Evolutionary conservation across 2,329 filamentous ascomycete species (phyloP).

Genomic region (Penicillium polonicum): DNA sequence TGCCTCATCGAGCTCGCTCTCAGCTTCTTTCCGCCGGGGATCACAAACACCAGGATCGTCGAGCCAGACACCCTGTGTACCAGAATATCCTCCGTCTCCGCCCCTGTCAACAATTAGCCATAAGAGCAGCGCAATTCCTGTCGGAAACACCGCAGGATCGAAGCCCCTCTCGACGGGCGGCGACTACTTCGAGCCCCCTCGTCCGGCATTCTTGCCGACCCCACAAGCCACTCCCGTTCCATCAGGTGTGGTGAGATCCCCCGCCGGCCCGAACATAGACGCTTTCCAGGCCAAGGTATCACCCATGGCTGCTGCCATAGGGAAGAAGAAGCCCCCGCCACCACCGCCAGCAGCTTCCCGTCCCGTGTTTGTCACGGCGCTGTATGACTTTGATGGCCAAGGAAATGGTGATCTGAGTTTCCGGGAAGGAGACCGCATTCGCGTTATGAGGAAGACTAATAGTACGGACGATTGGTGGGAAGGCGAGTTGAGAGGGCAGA

Average conservation of each 20-base stretch:
- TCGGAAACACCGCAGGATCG: slow-evolving; percentile 17
- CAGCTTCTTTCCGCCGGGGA: slow-evolving; percentile 29
- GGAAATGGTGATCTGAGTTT: slow-evolving; percentile 70
- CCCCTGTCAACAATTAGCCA: not conserved
- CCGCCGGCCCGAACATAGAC: slow-evolving; percentile 34
- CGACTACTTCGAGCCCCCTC: slow-evolving; percentile 17
- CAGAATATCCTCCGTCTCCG: slow-evolving; percentile 17
- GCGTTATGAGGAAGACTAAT: slow-evolving; percentile 72
- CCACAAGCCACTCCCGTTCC: slow-evolving; percentile 7
- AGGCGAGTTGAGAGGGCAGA: slow-evolving; percentile 67
- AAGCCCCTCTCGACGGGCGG: slow-evolving; percentile 15
- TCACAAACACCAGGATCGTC: slow-evolving; percentile 30
- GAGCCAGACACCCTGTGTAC: slow-evolving; percentile 26
- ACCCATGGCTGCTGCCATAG: slow-evolving; percentile 36
- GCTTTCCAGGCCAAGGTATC: slow-evolving; percentile 17
- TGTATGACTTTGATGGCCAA: slow-evolving; percentile 73
- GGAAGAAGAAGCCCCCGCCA: slow-evolving; percentile 76
- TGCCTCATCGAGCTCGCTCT: slow-evolving; percentile 35
- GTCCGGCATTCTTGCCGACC: slow-evolving; percentile 6
- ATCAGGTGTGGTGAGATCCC: slow-evolving; percentile 22
- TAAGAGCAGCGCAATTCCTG: slow-evolving; percentile 12
- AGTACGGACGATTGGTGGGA: slow-evolving; percentile 88
- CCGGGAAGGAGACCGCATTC: slow-evolving; percentile 73
- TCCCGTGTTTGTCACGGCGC: slow-evolving; percentile 64
- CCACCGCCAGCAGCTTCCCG: slow-evolving; percentile 61